Percentiles rank a stretch among this genome's conserved stretches.
Conservation (phyloP, 2,329 filamentous ascomycete species). For the Xylaria sp. region DNA sequence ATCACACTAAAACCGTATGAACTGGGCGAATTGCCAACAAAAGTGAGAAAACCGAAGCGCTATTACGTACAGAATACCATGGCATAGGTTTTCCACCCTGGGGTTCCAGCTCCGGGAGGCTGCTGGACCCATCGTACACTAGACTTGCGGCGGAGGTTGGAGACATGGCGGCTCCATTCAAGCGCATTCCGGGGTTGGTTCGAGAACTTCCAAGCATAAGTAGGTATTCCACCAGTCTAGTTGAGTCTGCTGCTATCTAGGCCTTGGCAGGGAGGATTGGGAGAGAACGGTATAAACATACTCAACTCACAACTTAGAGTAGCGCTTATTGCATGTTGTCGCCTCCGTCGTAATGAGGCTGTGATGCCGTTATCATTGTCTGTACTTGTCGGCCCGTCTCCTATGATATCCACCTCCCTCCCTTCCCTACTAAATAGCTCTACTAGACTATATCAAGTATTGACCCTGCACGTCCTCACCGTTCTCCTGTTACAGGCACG, state of each 20-base stretch:
- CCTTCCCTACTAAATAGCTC: no score
- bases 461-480: not conserved
- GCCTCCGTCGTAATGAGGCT: not conserved
- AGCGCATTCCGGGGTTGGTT: not conserved
- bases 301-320: no score
- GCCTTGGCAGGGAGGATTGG: no score
- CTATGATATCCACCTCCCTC: not conserved
- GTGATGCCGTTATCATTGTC: not conserved
- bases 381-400: conserved; percentile 2
- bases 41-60: conserved; percentile 25
- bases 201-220: not conserved
- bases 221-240: no score
- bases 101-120: not conserved
- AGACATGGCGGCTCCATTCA: not conserved
- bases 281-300: no score
- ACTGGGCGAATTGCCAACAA: conserved; percentile 8
- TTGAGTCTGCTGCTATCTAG: no score
- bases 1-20: not conserved
- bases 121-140: not conserved
- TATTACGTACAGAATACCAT: conserved; percentile 35
- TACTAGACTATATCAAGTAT: not conserved
- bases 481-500: not conserved
- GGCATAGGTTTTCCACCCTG: not conserved
- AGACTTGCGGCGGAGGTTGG: conserved; percentile 1
- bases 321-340: not conserved